Evolutionary conservation across 2,329 filamentous ascomycete genomes (phyloP).

Genomic region (Calonectria montana): DNA sequence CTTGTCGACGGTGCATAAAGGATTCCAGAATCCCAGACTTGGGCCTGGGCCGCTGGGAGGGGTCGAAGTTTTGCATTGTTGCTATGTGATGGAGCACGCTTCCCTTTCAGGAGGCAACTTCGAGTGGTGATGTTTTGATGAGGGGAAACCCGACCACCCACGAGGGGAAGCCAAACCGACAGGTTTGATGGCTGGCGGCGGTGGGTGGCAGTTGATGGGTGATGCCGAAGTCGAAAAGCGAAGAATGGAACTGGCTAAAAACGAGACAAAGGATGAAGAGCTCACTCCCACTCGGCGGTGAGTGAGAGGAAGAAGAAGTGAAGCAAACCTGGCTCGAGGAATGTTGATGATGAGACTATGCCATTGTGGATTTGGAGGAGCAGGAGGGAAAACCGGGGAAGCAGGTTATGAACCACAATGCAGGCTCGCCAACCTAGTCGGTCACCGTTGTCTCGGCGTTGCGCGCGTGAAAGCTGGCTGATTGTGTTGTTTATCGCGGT

Average conservation of each 20-base stretch:
- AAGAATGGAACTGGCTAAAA: not conserved
- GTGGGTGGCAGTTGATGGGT: not conserved
- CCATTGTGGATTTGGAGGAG: conserved; percentile 35
- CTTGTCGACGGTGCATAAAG: conserved; percentile 62
- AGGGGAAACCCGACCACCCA: conserved; percentile 13
- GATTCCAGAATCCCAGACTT: conserved; percentile 63
- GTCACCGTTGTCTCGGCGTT: conserved; percentile 35
- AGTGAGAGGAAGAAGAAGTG: conserved; percentile 22
- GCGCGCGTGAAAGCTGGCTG: conserved; percentile 18
- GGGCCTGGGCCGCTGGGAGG: conserved; percentile 52
- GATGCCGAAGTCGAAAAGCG: conserved; percentile 5
- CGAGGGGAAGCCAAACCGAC: conserved; percentile 16
- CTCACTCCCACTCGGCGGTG: conserved; percentile 25
- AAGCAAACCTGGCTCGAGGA: conserved; percentile 29
- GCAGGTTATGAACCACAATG: conserved; percentile 27
- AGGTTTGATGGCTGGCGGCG: conserved; percentile 1
- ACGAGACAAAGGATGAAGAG: conserved; percentile 6
- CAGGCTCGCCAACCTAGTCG: conserved; percentile 26
- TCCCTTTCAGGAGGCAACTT: conserved; percentile 23
- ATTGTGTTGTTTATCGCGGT: conserved; percentile 42
- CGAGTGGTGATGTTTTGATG: not conserved
- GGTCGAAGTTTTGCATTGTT: conserved; percentile 31
- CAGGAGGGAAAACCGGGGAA: conserved; percentile 32
- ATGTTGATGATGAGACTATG: conserved; percentile 36
- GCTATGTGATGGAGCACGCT: conserved; percentile 1